A percentile compares a stretch with the other conserved stretches of the same genome.
Conservation (phyloP, 1,284 basidiomycete genomes). For the Farysia itapuensis region DNA sequence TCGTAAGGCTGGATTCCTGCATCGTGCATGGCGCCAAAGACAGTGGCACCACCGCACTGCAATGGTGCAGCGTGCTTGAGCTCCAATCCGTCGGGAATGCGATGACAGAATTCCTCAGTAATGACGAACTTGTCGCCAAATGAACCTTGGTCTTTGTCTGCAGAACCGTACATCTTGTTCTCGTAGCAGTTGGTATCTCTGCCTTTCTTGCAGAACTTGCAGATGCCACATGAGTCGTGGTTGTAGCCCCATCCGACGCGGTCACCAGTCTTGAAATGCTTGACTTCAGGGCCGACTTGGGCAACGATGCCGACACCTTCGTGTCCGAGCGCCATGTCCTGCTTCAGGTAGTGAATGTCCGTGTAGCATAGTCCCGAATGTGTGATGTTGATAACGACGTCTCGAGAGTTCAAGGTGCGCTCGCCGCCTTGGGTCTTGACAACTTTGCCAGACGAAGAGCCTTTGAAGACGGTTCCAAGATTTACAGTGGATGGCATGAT, state of each 20-base stretch:
- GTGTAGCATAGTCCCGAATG: conserved; percentile 56
- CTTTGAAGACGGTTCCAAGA: conserved; percentile 52
- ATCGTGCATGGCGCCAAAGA: conserved; percentile 38
- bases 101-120: conserved; percentile 45
- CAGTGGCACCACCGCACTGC: conserved; percentile 47
- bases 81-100: conserved; percentile 46
- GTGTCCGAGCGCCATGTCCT: conserved; percentile 52
- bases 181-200: conserved; percentile 47
- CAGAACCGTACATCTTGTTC: conserved; percentile 42
- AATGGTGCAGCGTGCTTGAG: conserved; percentile 48
- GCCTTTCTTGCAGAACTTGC: conserved; percentile 50
- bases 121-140: conserved; percentile 55
- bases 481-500: conserved; percentile 18
- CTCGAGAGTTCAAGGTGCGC: conserved; percentile 18
- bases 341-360: conserved; percentile 47
- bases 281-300: conserved; percentile 45
- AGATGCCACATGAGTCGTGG: conserved; percentile 47
- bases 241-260: conserved; percentile 57
- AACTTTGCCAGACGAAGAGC: conserved; percentile 48
- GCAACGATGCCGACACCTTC: conserved; percentile 55
- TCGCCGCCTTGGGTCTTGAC: conserved; percentile 37
- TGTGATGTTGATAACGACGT: conserved; percentile 53
- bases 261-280: conserved; percentile 45
- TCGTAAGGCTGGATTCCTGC: conserved; percentile 16
- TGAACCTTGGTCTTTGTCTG: conserved; percentile 46